Evolutionary conservation across 2,329 filamentous ascomycete genomes (phyloP), one percentile per base, ranked within the genome.

Genomic region (Atkinsonella texensis): DNA sequence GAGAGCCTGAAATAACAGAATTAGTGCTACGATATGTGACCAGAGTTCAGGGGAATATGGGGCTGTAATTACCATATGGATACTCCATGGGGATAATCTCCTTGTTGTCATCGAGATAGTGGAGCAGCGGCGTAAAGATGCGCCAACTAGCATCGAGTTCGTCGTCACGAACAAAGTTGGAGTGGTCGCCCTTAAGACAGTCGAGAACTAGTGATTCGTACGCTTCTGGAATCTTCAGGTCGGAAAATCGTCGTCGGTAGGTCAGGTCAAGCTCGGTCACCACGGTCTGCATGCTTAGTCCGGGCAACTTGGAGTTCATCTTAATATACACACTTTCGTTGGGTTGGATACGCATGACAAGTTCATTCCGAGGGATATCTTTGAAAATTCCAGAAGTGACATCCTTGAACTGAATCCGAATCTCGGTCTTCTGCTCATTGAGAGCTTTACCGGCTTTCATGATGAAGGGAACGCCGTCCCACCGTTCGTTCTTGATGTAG

Each of bases 321-420:
- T 98, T 98, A 72, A 97, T 95, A 75, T 98, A 98, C 60, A 98
- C 90, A 67, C 88, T 95, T 79, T 98, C 93, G 75, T 98, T 98
- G 62, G 93, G 93, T 76, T 98, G 93, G 58, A 98, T 95, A 60
- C 93, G 90, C 76, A 98, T 96, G 63, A 98, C 93, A 59, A 98
- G 85, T 75, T 98, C 93, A 76, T 98, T 98, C 60, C 94, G 86
- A 54, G 93, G 94, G 65, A 98, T 98, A 68, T 98, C 91, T 80
- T 97, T 97, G 77, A 98, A 98, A 71, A 98, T 98, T 60, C 94
- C 93, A 47, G 90, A 96, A 20, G 93, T 97, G 58, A 98, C 93
- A 67, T 98, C 93, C 79, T 95, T 95, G 84, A 96, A 98, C 70
- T 98, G 93, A 62, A 98, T 95, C 65, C 93, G 86, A 60, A 98